Evolutionary conservation across 2,329 filamentous ascomycete species (phyloP), one percentile per base, ranked within the genome.

Genomic region (Alternaria sp.): DNA sequence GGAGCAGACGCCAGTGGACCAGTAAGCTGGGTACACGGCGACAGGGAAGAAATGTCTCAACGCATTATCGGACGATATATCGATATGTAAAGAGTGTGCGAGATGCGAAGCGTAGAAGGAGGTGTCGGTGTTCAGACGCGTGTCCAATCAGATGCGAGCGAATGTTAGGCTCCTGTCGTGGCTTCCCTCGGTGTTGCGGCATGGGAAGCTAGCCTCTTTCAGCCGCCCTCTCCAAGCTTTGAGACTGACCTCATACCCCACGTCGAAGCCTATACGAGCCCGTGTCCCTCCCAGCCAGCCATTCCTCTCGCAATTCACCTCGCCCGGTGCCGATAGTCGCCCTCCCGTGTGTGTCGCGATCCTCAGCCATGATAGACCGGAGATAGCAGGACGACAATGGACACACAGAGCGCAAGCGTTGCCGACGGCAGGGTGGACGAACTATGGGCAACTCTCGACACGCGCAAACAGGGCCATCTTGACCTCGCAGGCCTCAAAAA

Each of bases 391-490:
- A 59, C 57, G 65, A 87, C 85, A 81, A 91, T 92, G 86, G 86
- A 93, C 83, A 86, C 84, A 79, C 92, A 96, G 83, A 90, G 90
- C 74, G 87, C 91, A 80, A 90, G 90, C 81, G 87, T 92, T 82
- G 89, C 91, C 78, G 92, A 97, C 83, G 87, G 89, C 80, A 88
- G 94, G 75, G 88, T 97, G 74, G 90, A 93, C 82, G 86, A 89
- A 79, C 88, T 98, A 75, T 98, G 95, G 94, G 85, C 84, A 77
- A 90, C 88, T 74, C 87, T 99, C 70, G 93, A 97, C 80, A 90
- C 90, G 69, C 87, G 89, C 69, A 86, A 86, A 62, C 89, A 90
- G 73, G 93, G 93, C 62, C 90, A 93, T 79, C 86, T 99, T 73
- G 94, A 98, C 81, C 84, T 96, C 69, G 89, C 91, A 79, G 93